These are phyloP conservation scores for Pleodorina starrii DNA, from an alignment of 139 green algal genomes.

Conservation along the genomic window DNA sequence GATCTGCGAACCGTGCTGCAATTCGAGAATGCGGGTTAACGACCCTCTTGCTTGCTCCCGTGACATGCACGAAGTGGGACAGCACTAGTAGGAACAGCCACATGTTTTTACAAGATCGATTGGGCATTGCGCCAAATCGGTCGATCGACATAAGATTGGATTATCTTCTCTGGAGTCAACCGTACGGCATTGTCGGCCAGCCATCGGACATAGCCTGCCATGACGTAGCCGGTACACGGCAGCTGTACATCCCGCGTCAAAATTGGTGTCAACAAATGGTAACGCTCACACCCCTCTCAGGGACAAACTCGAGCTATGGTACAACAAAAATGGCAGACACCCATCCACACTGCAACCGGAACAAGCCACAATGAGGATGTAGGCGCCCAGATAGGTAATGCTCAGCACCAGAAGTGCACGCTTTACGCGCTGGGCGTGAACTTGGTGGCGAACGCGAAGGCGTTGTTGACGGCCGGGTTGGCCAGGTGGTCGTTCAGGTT, in stretches of 20 bases:
- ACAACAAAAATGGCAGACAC: background rate
- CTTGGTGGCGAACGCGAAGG: conserved; percentile 70
- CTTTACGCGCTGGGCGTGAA: conserved; percentile 63
- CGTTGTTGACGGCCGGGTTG: conserved; percentile 71
- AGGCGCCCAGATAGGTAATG: background rate
- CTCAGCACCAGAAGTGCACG: background rate
- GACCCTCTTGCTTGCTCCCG: too few relatives aligned
- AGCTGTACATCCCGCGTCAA: background rate
- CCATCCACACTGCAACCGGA: background rate
- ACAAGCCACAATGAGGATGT: background rate
- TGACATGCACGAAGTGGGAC: too few relatives aligned
- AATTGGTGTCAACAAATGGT: background rate
- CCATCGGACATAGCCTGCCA: too few relatives aligned
- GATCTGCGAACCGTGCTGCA: too few relatives aligned
- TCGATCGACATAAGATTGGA: too few relatives aligned
- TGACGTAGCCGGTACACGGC: too few relatives aligned
- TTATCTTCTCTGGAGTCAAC: too few relatives aligned
- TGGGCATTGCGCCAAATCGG: too few relatives aligned
- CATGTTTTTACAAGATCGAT: too few relatives aligned
- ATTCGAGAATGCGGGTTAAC: too few relatives aligned
- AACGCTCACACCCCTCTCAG: background rate
- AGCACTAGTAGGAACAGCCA: too few relatives aligned
- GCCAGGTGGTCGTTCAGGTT: conserved; percentile 79
- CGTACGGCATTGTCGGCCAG: too few relatives aligned
- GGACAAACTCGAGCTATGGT: background rate